These are phyloP conservation scores for Quercus tomentella DNA, from an alignment of 331 rosid genomes.

Conservation along the genomic window DNA sequence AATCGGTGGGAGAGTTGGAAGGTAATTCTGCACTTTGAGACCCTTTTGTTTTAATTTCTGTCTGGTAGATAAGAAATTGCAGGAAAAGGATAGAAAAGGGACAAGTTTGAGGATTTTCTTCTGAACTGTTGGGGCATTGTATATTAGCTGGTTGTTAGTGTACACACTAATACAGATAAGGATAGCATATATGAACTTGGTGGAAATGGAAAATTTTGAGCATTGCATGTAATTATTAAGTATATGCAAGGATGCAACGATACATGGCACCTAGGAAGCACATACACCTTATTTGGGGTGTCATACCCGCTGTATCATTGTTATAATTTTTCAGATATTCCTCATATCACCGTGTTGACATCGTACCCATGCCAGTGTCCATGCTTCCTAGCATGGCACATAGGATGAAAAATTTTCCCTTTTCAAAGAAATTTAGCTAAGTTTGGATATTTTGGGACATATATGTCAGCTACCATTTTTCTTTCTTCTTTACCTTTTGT, in stretches of 20 bases:
- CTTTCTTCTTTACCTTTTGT: not conserved
- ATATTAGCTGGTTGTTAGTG: not conserved
- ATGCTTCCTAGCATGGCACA: too few relatives aligned
- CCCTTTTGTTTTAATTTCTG: constrained; percentile 5
- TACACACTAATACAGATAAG: not conserved
- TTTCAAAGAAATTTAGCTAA: not conserved
- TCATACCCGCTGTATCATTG: too few relatives aligned
- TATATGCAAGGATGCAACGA: too few relatives aligned
- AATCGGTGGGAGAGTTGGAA: constrained; percentile 77
- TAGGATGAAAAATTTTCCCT: not conserved
- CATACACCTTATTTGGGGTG: too few relatives aligned
- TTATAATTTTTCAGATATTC: too few relatives aligned
- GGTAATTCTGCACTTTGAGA: constrained; percentile 34
- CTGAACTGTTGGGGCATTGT: not conserved
- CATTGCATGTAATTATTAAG: not conserved
- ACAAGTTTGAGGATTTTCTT: not conserved
- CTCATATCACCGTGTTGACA: too few relatives aligned
- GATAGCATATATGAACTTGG: not conserved
- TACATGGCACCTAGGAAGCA: not conserved
- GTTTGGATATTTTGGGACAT: not conserved
- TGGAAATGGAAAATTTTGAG: not conserved
- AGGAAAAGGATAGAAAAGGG: not conserved
- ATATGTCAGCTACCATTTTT: not conserved
- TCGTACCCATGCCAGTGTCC: too few relatives aligned
- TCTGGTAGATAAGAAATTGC: constrained; percentile 1